Conservation (phyloP, 2,329 filamentous ascomycete species). For the Ophiosphaerella narmari region DNA sequence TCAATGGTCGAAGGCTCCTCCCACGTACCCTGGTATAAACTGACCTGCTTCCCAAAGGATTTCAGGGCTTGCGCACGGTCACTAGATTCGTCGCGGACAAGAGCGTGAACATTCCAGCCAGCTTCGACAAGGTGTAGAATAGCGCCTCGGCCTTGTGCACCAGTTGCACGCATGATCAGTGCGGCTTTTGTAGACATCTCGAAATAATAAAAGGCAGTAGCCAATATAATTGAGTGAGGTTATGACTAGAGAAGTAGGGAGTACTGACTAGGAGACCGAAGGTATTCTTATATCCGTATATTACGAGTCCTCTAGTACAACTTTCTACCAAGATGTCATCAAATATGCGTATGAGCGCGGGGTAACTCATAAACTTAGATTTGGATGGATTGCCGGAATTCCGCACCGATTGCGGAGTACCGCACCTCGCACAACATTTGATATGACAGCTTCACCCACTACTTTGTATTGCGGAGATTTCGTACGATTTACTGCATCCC, state of each 20-base stretch:
- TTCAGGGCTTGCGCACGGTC: constrained; percentile 31
- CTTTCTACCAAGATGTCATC: too few species aligned
- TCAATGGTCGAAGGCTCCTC: constrained; percentile 33
- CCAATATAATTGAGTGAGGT: too few species aligned
- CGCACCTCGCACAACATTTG: neutral
- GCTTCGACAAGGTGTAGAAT: constrained; percentile 31
- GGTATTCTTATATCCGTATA: too few species aligned
- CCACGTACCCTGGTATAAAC: constrained; percentile 38
- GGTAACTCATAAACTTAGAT: too few species aligned
- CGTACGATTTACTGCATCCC: too few species aligned
- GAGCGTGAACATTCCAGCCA: constrained; percentile 37
- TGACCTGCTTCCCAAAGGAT: constrained; percentile 25
- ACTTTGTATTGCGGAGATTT: too few species aligned
- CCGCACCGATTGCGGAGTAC: neutral
- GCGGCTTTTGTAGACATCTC: constrained; percentile 18
- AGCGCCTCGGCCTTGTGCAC: constrained; percentile 23
- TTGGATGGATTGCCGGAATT: neutral
- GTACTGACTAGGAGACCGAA: too few species aligned
- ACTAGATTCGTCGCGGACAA: constrained; percentile 37
- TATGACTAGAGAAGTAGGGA: too few species aligned
- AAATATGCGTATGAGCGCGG: too few species aligned
- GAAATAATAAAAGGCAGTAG: too few species aligned
- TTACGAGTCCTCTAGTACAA: too few species aligned
- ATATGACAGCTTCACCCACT: too few species aligned
- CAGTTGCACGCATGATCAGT: constrained; percentile 27